phyloP scores from a whole-genome alignment of 2,329 filamentous ascomycete species.

The Pezicula carpinea region DNA sequence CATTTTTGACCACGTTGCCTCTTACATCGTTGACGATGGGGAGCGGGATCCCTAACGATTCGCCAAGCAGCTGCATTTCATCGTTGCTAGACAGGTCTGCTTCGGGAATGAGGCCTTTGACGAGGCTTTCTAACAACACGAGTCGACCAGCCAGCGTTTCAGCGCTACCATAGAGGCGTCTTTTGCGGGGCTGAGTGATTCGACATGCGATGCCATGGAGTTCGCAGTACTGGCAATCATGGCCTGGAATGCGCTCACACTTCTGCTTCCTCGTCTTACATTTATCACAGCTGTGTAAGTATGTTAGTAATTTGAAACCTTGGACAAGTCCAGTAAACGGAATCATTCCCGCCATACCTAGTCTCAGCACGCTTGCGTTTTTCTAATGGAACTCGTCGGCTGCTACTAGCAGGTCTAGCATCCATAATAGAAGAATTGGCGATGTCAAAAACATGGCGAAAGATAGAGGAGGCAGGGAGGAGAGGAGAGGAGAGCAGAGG shows the following conservation, averaged over 20 bases:
- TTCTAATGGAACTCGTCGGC: constrained; percentile 35
- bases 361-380: constrained; percentile 39
- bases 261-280: constrained; percentile 43
- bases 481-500: not conserved
- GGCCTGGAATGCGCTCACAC: constrained; percentile 34
- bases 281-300: constrained; percentile 35
- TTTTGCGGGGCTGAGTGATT: constrained; percentile 40
- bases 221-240: constrained; percentile 38
- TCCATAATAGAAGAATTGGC: not conserved
- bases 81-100: constrained; percentile 37
- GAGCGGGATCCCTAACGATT: constrained; percentile 34
- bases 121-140: constrained; percentile 37
- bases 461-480: not conserved
- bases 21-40: constrained; percentile 25
- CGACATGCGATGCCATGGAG: constrained; percentile 36
- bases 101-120: constrained; percentile 38
- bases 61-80: constrained; percentile 34
- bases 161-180: constrained; percentile 37
- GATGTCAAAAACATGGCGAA: not conserved
- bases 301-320: constrained; percentile 17
- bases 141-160: constrained; percentile 36
- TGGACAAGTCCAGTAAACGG: too few species aligned
- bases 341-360: too few species aligned
- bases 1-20: constrained; percentile 13
- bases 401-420: not conserved